Conservation (phyloP, 345 rosid species). For the Viola odorata region DNA sequence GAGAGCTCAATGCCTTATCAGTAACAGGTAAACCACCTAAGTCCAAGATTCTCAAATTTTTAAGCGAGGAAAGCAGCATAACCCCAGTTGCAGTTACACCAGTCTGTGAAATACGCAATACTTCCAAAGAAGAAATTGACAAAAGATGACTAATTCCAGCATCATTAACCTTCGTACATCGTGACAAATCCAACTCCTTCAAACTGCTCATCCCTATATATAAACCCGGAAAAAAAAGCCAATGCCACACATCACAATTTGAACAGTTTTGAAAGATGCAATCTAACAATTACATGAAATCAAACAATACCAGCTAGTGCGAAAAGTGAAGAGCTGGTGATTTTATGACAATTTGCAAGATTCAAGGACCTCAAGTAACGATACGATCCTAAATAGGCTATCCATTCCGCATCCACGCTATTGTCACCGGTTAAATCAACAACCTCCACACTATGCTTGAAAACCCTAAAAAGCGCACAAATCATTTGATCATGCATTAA, state of each 20-base stretch:
- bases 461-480: slow-evolving; percentile 34
- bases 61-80: slow-evolving; percentile 58
- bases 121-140: slow-evolving; percentile 58
- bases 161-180: slow-evolving; percentile 74
- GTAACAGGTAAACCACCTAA: slow-evolving; percentile 89
- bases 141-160: slow-evolving; percentile 60
- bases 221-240: no score
- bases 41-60: slow-evolving; percentile 50
- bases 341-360: slow-evolving; percentile 60
- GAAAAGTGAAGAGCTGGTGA: slow-evolving; percentile 72
- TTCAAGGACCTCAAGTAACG: slow-evolving; percentile 45
- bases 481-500: not conserved
- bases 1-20: slow-evolving; percentile 51
- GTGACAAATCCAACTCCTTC: slow-evolving; percentile 74
- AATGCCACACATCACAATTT: no score
- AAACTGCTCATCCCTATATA: slow-evolving; percentile 54
- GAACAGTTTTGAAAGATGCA: no score
- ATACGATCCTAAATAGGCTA: slow-evolving; percentile 84
- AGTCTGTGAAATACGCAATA: slow-evolving; percentile 59
- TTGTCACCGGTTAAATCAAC: slow-evolving; percentile 62
- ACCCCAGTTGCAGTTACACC: slow-evolving; percentile 56
- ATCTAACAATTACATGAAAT: not conserved
- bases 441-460: slow-evolving; percentile 64
- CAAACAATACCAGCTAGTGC: slow-evolving; percentile 47
- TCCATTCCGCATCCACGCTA: slow-evolving; percentile 84